A percentile compares a stretch with the other conserved stretches of the same genome.
These are phyloP conservation scores for Russula lepida DNA, from an alignment of 768 basidiomycete genomes.

Conservation along the genomic window DNA sequence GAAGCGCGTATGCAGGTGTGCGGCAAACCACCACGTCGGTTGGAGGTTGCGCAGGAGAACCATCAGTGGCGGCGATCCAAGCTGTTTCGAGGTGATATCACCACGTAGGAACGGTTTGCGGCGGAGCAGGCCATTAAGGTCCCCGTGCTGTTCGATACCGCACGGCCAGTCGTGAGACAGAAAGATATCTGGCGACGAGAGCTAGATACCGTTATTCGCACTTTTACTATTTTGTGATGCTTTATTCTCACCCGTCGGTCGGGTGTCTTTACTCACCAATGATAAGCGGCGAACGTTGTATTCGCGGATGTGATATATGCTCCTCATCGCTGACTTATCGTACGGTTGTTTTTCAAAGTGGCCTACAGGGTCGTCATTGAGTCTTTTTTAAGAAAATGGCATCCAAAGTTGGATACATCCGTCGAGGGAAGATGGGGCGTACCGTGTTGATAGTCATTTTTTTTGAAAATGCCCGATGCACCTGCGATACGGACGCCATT, in stretches of 20 bases:
- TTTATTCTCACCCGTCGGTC: background rate
- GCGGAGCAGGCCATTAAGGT: constrained; percentile 53
- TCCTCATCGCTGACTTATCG: constrained; percentile 58
- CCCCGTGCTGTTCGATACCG: constrained; percentile 73
- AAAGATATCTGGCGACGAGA: constrained; percentile 63
- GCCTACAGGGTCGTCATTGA: constrained; percentile 36
- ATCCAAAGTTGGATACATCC: constrained; percentile 13
- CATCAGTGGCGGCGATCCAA: constrained; percentile 86
- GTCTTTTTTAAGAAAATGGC: background rate
- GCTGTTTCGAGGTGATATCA: constrained; percentile 56
- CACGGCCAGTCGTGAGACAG: constrained; percentile 97
- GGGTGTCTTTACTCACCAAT: constrained; percentile 37
- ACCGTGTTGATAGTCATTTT: constrained; percentile 66
- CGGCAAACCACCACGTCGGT: constrained; percentile 88
- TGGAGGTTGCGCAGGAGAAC: constrained; percentile 60
- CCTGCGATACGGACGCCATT: constrained; percentile 87
- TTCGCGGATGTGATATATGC: constrained; percentile 86
- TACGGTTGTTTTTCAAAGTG: constrained; percentile 82
- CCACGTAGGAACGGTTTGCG: constrained; percentile 70
- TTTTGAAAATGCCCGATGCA: constrained; percentile 86
- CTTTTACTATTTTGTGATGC: background rate
- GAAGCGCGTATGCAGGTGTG: constrained; percentile 84
- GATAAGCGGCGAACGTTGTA: constrained; percentile 75
- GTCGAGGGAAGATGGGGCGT: background rate
- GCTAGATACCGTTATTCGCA: constrained; percentile 27